A percentile compares a stretch with the other conserved stretches of the same genome.
phyloP scores from a whole-genome alignment of 129 eudicot species.

The Ambrosia trifida region DNA sequence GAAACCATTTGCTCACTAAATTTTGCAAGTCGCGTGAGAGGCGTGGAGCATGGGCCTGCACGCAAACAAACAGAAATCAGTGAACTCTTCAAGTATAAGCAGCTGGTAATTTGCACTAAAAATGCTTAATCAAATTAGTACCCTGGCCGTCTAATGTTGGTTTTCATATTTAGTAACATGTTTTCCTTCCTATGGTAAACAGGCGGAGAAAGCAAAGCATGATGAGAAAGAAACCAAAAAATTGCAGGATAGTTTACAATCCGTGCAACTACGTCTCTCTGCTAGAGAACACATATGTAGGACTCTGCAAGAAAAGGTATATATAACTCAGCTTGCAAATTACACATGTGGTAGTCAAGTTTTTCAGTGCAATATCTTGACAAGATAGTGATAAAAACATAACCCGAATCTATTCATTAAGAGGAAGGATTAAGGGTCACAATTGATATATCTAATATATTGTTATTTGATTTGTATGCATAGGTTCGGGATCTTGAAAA shows the following conservation, averaged over 20 bases:
- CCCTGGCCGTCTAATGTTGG: background rate
- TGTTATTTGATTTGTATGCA: background rate
- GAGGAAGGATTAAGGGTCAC: background rate
- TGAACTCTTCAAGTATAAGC: slow-evolving; percentile 90
- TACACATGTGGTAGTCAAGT: background rate
- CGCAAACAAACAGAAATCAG: slow-evolving; percentile 75
- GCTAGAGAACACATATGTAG: slow-evolving; percentile 73
- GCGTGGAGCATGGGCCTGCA: slow-evolving; percentile 95
- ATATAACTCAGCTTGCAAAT: slow-evolving; percentile 6
- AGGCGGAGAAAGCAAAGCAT: slow-evolving; percentile 85
- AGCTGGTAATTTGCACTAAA: slow-evolving; percentile 52
- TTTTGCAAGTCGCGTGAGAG: slow-evolving; percentile 95
- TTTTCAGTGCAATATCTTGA: background rate
- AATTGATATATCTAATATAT: background rate
- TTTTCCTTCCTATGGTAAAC: slow-evolving; percentile 13
- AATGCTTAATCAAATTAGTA: background rate
- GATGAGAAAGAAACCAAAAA: slow-evolving; percentile 87
- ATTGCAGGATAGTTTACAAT: slow-evolving; percentile 73
- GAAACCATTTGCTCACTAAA: slow-evolving; percentile 93
- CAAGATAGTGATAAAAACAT: background rate
- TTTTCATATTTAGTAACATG: background rate
- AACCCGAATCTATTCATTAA: background rate
- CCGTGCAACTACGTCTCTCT: slow-evolving; percentile 63
- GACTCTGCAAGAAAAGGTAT: slow-evolving; percentile 86
- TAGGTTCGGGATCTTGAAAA: slow-evolving; percentile 80